These are phyloP conservation scores for Poa pratensis DNA, from an alignment of 176 grass and related monocot genomes.

Conservation along the genomic window DNA sequence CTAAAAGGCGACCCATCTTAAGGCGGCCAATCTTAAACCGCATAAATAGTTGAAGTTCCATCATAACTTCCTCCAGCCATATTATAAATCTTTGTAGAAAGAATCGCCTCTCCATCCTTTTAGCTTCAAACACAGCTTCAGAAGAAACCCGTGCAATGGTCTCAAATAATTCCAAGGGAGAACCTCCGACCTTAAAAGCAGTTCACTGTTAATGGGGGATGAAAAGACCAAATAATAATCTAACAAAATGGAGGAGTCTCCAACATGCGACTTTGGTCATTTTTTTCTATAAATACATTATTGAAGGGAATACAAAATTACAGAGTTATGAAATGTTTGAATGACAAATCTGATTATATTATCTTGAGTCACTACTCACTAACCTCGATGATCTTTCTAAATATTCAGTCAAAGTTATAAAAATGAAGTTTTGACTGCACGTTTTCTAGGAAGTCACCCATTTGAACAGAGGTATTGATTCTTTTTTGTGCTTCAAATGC, in stretches of 20 bases:
- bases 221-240: slow-evolving; percentile 6
- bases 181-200: slow-evolving; percentile 64
- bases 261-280: background rate
- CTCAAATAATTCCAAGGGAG: slow-evolving; percentile 70
- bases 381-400: background rate
- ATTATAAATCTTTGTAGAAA: slow-evolving; percentile 49
- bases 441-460: background rate
- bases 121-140: slow-evolving; percentile 76
- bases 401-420: background rate
- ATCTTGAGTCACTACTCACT: background rate
- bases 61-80: slow-evolving; percentile 71
- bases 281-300: background rate
- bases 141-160: slow-evolving; percentile 75
- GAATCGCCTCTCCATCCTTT: slow-evolving; percentile 49
- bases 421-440: background rate
- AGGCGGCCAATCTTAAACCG: too few relatives aligned
- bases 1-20: slow-evolving; percentile 50
- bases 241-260: background rate
- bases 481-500: slow-evolving; percentile 8
- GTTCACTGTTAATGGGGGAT: slow-evolving; percentile 18
- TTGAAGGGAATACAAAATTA: background rate
- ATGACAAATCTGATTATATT: background rate
- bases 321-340: background rate
- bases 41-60: slow-evolving; percentile 46
- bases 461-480: background rate